Conservation (phyloP, 495 filamentous ascomycete species). For the Aspergillus carlsbadensis region DNA sequence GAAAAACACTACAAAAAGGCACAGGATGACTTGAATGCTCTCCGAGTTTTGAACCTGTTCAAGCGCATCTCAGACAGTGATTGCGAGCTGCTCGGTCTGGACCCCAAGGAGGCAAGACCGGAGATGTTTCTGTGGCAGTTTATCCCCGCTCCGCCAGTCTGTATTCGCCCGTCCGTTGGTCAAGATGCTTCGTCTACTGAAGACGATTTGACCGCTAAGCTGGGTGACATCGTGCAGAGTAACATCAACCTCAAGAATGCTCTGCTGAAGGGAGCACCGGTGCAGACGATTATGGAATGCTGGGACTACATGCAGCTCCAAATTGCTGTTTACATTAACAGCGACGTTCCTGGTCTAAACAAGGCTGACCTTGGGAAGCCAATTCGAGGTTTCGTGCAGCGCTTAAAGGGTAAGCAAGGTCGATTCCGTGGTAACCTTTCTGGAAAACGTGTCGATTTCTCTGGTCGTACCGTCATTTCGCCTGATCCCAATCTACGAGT, state of each 20-base stretch:
- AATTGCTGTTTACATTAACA: slow-evolving; percentile 96
- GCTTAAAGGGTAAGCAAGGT: slow-evolving; percentile 95
- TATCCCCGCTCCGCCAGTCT: slow-evolving; percentile 87
- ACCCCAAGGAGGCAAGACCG: slow-evolving; percentile 81
- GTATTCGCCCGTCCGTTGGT: slow-evolving; percentile 87
- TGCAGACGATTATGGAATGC: slow-evolving; percentile 92
- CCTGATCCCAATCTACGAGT: slow-evolving; percentile 94
- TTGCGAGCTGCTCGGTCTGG: slow-evolving; percentile 86
- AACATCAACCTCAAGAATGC: slow-evolving; percentile 79
- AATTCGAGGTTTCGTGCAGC: slow-evolving; percentile 90
- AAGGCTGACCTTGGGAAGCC: slow-evolving; percentile 72
- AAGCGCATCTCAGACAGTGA: slow-evolving; percentile 79
- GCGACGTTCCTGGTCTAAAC: slow-evolving; percentile 86
- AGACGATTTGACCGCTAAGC: slow-evolving; percentile 92
- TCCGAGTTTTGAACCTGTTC: slow-evolving; percentile 87
- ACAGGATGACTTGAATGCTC: slow-evolving; percentile 89
- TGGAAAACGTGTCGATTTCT: slow-evolving; percentile 98
- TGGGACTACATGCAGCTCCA: slow-evolving; percentile 97
- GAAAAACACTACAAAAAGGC: slow-evolving; percentile 88
- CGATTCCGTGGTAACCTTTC: slow-evolving; percentile 96
- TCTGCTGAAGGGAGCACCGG: slow-evolving; percentile 73
- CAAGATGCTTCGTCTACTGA: slow-evolving; percentile 91
- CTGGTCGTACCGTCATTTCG: slow-evolving; percentile 94
- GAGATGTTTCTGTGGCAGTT: slow-evolving; percentile 99
- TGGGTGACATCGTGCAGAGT: slow-evolving; percentile 89